phyloP scores from a whole-genome alignment of 208 protist genomes.

The Leishmania tropica region DNA sequence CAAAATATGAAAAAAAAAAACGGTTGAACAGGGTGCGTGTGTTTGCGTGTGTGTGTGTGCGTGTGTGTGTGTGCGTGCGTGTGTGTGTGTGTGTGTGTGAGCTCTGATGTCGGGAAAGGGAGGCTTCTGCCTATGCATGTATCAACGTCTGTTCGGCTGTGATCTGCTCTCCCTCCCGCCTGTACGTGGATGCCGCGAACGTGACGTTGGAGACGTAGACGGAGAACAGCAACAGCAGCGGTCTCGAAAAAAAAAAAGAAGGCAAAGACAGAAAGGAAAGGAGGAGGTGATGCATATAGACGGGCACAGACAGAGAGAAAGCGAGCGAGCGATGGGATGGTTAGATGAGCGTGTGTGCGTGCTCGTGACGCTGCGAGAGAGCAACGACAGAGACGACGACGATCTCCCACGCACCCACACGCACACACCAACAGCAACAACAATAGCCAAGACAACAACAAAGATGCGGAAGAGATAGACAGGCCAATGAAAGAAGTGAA shows the following conservation, averaged over 20 bases:
- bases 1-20: neutral
- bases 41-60: neutral
- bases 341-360: neutral
- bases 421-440: neutral
- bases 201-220: constrained; percentile 1
- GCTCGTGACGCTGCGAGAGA: neutral
- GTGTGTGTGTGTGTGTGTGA: neutral
- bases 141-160: neutral
- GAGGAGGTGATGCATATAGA: neutral
- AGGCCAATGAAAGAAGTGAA: neutral
- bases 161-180: neutral
- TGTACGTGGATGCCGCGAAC: neutral
- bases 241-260: neutral
- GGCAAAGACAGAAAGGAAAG: constrained; percentile 2
- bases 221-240: neutral
- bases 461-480: neutral
- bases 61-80: neutral
- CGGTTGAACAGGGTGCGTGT: neutral
- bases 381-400: neutral
- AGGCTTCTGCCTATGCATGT: neutral
- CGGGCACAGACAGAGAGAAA: neutral
- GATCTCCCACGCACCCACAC: constrained; percentile 8
- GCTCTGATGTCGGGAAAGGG: neutral
- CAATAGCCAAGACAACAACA: neutral
- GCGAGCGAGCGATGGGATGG: neutral